phyloP scores from a whole-genome alignment of 306 rosid species.

The Lathyrus aphaca region DNA sequence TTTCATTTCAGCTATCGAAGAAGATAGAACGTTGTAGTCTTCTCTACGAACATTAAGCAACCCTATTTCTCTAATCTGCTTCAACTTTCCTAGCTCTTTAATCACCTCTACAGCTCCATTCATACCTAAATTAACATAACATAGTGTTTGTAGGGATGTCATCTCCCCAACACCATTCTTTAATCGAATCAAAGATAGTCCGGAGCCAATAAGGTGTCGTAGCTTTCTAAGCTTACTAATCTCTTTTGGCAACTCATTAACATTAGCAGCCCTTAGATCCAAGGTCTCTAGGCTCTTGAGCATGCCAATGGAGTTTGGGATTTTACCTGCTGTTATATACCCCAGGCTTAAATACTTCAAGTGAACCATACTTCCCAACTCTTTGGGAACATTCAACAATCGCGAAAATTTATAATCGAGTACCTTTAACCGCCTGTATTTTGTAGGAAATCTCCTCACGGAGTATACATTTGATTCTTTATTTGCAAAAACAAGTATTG shows the following conservation, averaged over 20 bases:
- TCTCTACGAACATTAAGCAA: not conserved
- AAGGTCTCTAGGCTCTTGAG: not conserved
- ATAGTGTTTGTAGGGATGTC: not conserved
- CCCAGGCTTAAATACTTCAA: not conserved
- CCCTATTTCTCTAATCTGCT: not conserved
- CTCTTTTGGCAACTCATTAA: not conserved
- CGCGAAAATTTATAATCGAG: not conserved
- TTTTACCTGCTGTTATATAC: not conserved
- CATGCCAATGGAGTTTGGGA: slow-evolving; percentile 1
- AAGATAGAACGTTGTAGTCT: not conserved
- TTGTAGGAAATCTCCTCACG: not conserved
- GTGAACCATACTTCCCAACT: not conserved
- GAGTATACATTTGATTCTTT: not conserved
- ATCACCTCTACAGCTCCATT: not conserved
- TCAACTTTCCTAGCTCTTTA: not conserved
- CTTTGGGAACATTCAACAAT: not conserved
- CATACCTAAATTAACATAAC: not conserved
- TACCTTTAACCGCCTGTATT: not conserved
- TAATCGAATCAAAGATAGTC: not conserved
- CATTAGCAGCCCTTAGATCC: not conserved
- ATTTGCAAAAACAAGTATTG: not conserved
- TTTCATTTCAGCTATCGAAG: not conserved
- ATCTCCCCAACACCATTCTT: not conserved
- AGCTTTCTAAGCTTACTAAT: not conserved
- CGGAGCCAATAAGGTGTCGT: not conserved